Base-by-base conservation (phyloP, 2,329 filamentous ascomycete genomes). In the Cercospora beticola region DNA sequence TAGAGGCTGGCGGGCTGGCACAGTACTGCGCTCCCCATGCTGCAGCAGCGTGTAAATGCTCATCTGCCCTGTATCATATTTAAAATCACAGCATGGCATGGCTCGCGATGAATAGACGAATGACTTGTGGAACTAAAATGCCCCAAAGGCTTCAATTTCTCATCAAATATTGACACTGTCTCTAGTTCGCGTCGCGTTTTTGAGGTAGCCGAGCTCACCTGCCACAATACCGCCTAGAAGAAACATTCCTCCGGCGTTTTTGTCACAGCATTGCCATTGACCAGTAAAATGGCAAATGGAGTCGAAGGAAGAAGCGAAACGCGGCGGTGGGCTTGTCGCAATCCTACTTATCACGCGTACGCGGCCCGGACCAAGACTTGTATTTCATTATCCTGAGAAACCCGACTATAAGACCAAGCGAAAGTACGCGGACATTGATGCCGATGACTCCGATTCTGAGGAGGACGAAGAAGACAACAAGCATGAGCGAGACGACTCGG, bases 291-390 rank as follows among this genome's bases (percentile, higher is more conserved):
- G 64, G 59, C 64, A 28, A 43, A 66, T 69, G 67, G 67, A 64
- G n/a, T 46, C 40, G 16, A 52, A 31, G 43, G 54, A 58, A 23
- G 62, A 33, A 16, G 63, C 63, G 18, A 33, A 36, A 14, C 49
- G 33, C n/a, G 70, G 62, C 64, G 43, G 46, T 7, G 68, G 62
- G 14, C 83, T 89, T 59, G 80, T 93, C 66, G 92, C 90, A 43
- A 88, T 95, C 67, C 88, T 92, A 62, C 86, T 95, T 33, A 88
- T 94, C 73, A 88, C 92, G 74, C 87, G 91, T 72, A 92, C 91
- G 31, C 89, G 91, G 71, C 90, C 92, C 74, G 93, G 93, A 14
- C 92, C 93, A 26, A 88, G 89, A 72, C 90, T 95, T 74, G 90
- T 95, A 75, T 97, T 94, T 79, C 92, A 97, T 80, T 95, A 95